phyloP scores from a whole-genome alignment of 371 early-diverging fungal genomes.

The Rhizopus sp. region DNA sequence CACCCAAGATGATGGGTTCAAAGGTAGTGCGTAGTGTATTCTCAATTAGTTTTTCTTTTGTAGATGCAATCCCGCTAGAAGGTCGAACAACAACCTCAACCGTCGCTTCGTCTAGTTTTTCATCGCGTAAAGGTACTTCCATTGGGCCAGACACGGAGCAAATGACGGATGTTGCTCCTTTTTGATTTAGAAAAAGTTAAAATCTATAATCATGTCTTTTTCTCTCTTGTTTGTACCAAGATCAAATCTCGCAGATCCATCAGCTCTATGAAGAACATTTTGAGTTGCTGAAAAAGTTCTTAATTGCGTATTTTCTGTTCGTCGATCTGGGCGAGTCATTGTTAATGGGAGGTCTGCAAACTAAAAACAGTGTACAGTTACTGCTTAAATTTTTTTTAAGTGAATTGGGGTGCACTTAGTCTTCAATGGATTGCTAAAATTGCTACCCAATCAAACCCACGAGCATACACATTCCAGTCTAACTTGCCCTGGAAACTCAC shows the following conservation, averaged over 20 bases:
- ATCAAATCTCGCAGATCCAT: slow-evolving; percentile 84
- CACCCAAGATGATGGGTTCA: slow-evolving; percentile 73
- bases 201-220: background rate
- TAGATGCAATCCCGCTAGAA: slow-evolving; percentile 62
- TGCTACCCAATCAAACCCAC: too few species aligned
- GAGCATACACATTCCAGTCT: too few species aligned
- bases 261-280: slow-evolving; percentile 70
- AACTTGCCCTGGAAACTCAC: too few species aligned
- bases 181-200: background rate
- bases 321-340: slow-evolving; percentile 37
- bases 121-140: slow-evolving; percentile 83
- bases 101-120: slow-evolving; percentile 84
- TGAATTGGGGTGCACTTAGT: too few species aligned
- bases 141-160: slow-evolving; percentile 88
- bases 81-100: slow-evolving; percentile 82
- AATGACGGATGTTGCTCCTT: slow-evolving; percentile 75
- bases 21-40: slow-evolving; percentile 67
- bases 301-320: slow-evolving; percentile 45
- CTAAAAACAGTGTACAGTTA: too few species aligned
- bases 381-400: too few species aligned
- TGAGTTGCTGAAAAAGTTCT: slow-evolving; percentile 65
- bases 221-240: slow-evolving; percentile 50
- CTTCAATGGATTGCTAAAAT: too few species aligned
- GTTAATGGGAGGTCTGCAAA: too few species aligned
- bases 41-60: slow-evolving; percentile 78